phyloP scores from a whole-genome alignment of 2,329 filamentous ascomycete genomes.

The Calonectria leucothoes region DNA sequence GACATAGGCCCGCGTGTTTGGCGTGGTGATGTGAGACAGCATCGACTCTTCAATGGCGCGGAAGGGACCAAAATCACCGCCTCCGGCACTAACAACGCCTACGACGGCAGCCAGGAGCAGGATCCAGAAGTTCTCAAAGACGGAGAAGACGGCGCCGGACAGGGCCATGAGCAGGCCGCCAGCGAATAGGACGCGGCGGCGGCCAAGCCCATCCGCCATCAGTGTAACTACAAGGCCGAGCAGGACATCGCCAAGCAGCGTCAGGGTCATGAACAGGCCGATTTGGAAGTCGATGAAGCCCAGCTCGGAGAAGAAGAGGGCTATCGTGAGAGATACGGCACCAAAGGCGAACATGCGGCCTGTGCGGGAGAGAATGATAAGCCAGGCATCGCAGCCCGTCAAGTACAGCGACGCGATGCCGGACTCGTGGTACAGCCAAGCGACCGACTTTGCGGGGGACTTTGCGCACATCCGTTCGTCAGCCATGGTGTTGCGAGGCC shows the following conservation, averaged over 20 bases:
- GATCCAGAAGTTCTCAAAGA: slow-evolving; percentile 69
- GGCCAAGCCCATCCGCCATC: slow-evolving; percentile 68
- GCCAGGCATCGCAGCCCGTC: slow-evolving; percentile 53
- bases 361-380: slow-evolving; percentile 49
- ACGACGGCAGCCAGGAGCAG: slow-evolving; percentile 68
- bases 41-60: slow-evolving; percentile 75
- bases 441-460: slow-evolving; percentile 28
- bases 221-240: slow-evolving; percentile 68
- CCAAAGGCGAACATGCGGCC: slow-evolving; percentile 74
- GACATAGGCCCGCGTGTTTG: slow-evolving; percentile 69
- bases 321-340: slow-evolving; percentile 69
- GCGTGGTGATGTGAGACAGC: slow-evolving; percentile 69
- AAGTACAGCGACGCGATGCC: slow-evolving; percentile 59
- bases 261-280: slow-evolving; percentile 74
- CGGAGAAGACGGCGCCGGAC: slow-evolving; percentile 65
- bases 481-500: neutral
- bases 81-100: slow-evolving; percentile 71
- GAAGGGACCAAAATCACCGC: slow-evolving; percentile 76
- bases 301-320: slow-evolving; percentile 69
- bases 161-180: slow-evolving; percentile 68
- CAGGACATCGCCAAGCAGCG: slow-evolving; percentile 69
- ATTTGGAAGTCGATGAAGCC: slow-evolving; percentile 68
- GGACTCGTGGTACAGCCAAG: slow-evolving; percentile 57
- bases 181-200: slow-evolving; percentile 63
- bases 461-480: neutral